Conservation (phyloP, 805 yeast species). For the Metschnikowia baotianmanensis region DNA sequence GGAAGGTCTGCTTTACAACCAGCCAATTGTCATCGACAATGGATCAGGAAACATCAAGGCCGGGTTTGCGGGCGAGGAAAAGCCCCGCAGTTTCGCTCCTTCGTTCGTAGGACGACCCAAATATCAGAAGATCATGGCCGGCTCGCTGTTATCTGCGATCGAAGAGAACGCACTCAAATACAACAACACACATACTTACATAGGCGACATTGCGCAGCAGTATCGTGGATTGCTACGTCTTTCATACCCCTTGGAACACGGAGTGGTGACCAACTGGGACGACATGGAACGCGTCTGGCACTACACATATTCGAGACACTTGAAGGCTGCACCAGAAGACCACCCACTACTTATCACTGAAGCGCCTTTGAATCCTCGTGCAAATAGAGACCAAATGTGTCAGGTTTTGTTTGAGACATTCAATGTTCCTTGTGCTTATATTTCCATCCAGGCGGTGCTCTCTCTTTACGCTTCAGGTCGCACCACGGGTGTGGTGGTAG, state of each 20-base stretch:
- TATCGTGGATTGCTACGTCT: conserved; percentile 74
- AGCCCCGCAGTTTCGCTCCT: conserved; percentile 65
- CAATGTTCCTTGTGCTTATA: conserved; percentile 72
- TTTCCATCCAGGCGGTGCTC: conserved; percentile 73
- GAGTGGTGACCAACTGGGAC: conserved; percentile 77
- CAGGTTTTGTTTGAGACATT: conserved; percentile 71
- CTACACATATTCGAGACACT: conserved; percentile 55
- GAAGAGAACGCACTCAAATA: conserved; percentile 18
- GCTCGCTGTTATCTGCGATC: conserved; percentile 24
- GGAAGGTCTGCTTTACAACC: conserved; percentile 35
- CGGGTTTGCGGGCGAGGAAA: conserved; percentile 91
- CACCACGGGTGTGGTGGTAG: conserved; percentile 87
- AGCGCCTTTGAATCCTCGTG: conserved; percentile 75
- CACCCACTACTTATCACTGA: conserved; percentile 89
- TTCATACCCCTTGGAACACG: conserved; percentile 74
- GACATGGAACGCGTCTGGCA: conserved; percentile 85
- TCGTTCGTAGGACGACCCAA: conserved; percentile 78
- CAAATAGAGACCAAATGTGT: conserved; percentile 58
- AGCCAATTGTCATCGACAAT: conserved; percentile 46
- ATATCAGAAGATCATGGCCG: conserved; percentile 78
- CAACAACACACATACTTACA: conserved; percentile 49
- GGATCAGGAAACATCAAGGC: conserved; percentile 86
- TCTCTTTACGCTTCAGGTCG: conserved; percentile 85
- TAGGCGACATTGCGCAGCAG: conserved; percentile 75
- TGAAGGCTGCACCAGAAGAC: conserved; percentile 63